phyloP scores from a whole-genome alignment of 768 basidiomycete species.

The Psilocybe azurescens region DNA sequence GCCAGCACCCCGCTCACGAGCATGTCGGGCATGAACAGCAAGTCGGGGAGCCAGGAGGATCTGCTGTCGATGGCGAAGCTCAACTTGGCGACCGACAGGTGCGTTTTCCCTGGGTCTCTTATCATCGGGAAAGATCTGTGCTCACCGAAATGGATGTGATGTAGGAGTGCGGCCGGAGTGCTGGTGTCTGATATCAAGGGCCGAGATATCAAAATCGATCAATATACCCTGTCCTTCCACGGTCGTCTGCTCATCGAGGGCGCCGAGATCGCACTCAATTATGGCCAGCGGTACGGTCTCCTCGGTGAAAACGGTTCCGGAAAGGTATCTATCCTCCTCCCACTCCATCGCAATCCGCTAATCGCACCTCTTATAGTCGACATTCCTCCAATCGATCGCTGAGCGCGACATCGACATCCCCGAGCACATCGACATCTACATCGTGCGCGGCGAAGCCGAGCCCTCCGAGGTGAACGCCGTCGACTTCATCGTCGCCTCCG shows the following conservation, averaged over 20 bases:
- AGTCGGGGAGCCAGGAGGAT: conserved; percentile 84
- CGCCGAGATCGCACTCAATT: conserved; percentile 81
- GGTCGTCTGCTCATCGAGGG: conserved; percentile 70
- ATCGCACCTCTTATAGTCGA: conserved; percentile 62
- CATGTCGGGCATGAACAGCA: conserved; percentile 77
- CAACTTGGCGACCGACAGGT: conserved; percentile 90
- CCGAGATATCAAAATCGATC: conserved; percentile 97
- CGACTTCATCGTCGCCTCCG: conserved; percentile 94
- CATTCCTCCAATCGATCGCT: conserved; percentile 94
- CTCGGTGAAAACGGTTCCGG: conserved; percentile 99
- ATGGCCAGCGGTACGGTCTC: conserved; percentile 93
- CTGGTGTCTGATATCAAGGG: conserved; percentile 91
- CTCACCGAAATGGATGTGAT: conserved; percentile 10
- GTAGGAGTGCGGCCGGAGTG: conserved; percentile 89
- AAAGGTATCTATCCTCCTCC: conserved; percentile 62
- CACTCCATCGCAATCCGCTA: not conserved
- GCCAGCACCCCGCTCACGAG: conserved; percentile 84
- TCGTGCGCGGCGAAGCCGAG: conserved; percentile 95
- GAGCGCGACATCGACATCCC: conserved; percentile 96
- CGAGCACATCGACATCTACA: conserved; percentile 95
- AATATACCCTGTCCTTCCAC: conserved; percentile 96
- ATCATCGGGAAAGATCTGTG: not conserved
- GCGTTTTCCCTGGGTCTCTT: conserved; percentile 17
- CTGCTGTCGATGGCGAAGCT: conserved; percentile 88
- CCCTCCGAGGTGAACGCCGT: conserved; percentile 95